These are phyloP conservation scores for Flaveria ramosissima DNA, from an alignment of 129 eudicot species.

Conservation along the genomic window DNA sequence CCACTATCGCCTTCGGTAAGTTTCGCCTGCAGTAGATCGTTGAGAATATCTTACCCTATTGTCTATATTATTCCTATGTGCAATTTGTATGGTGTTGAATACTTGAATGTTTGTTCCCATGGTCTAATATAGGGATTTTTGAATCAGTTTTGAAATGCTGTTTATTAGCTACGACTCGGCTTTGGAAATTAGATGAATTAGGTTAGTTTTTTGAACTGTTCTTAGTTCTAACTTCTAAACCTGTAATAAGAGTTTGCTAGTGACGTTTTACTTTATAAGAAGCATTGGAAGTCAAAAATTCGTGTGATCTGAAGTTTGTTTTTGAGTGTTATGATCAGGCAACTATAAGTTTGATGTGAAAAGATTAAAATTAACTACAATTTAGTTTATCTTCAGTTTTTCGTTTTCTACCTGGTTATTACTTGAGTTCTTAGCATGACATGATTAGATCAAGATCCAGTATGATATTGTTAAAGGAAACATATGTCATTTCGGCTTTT, in stretches of 20 bases:
- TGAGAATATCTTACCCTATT: neutral
- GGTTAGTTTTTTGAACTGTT: neutral
- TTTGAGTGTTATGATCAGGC: neutral
- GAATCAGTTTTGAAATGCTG: neutral
- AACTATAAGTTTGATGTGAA: neutral
- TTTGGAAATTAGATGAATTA: neutral
- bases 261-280: neutral
- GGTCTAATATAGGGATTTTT: neutral
- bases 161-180: neutral
- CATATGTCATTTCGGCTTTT: too few relatives aligned
- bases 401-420: neutral
- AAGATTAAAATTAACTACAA: neutral
- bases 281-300: neutral
- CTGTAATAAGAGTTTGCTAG: neutral
- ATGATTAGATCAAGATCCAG: neutral
- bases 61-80: neutral
- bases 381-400: neutral
- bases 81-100: neutral
- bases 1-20: constrained; percentile 76
- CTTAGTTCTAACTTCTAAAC: neutral
- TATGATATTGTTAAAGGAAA: too few relatives aligned
- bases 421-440: neutral
- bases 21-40: neutral
- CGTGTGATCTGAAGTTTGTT: neutral
- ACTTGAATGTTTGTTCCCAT: neutral